Base-by-base conservation (phyloP, 768 basidiomycete species). In the Russula foetens region DNA sequence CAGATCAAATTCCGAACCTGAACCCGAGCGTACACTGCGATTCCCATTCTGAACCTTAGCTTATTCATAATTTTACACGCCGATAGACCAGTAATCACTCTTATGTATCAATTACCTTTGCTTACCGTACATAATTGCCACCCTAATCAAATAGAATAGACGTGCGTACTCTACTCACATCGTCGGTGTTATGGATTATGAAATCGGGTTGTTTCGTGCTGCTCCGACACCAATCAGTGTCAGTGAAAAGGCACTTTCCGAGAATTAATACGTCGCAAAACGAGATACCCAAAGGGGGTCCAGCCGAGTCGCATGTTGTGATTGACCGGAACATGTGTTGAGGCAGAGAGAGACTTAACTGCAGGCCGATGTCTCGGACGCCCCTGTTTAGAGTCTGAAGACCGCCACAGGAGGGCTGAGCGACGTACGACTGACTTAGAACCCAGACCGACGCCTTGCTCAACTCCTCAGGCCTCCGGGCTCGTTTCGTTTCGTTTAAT, bases 21-120 rank as follows among this genome's bases (percentile, higher is more conserved):
- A n/a, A n/a, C n/a, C 49, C 38, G 48, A 57, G 2, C 26, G 28
- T 7, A 35, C 50, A 0, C 19, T 52, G 35, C 50, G 50, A 46
- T 62, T 62, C 35, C 60, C 60, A 14, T 62, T 62, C 56, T 62
- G 28, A 61, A 50, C 29, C n/a, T 41, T 46, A 52, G 23, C 28
- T 53, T 46, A 35, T 21, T 28, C 28, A 28, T 41, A 23, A 44
- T 11, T 33, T 24, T 38, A 21, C 19, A 31, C 53, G 26, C 39
- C 31, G 39, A 51, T 56, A 14, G n/a, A 45, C 26, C 14, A 44
- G 55, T 56, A 56, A 53, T 53, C 46, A 7, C 9, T 12, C 45
- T 47, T 54, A 48, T 58, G 48, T 60, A 53, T 60, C 53, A 41
- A 54, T 4, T 60, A 60, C 43, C 17, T 54, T 47, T 29, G n/a